Evolutionary conservation across 371 early-diverging fungal genomes (phyloP).

Genomic region (Dinochytrium kinnereticum): DNA sequence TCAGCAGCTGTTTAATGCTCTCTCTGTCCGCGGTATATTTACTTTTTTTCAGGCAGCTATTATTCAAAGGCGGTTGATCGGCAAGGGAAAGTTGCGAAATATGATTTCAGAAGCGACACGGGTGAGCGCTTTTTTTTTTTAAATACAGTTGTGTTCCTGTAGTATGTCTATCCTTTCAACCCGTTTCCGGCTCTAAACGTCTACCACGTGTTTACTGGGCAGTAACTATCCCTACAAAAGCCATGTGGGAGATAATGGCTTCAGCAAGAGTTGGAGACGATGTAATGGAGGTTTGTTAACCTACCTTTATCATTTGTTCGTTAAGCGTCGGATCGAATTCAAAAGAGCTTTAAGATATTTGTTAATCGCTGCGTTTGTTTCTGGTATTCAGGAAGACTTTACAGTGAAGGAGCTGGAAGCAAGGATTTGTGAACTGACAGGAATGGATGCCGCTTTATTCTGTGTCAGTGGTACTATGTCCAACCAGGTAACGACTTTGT

Average conservation of each 20-base stretch:
- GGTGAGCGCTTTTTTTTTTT: neutral
- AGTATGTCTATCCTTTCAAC: too few species aligned
- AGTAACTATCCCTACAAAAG: conserved; percentile 53
- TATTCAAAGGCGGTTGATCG: neutral
- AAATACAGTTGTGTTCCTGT: too few species aligned
- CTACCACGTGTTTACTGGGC: neutral
- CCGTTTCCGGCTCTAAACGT: too few species aligned
- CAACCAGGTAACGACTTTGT: too few species aligned
- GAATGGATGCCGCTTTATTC: conserved; percentile 84
- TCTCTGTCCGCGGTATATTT: too few species aligned
- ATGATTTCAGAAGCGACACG: neutral
- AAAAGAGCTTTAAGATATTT: too few species aligned
- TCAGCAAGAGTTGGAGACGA: conserved; percentile 79
- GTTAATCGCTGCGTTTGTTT: neutral
- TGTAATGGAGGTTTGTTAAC: conserved; percentile 69
- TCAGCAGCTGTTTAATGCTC: too few species aligned
- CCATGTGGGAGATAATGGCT: conserved; percentile 82
- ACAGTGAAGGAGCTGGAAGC: conserved; percentile 76
- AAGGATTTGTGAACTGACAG: conserved; percentile 71
- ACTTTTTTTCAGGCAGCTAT: neutral
- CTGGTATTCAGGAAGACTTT: conserved; percentile 69
- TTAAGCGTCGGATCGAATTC: too few species aligned
- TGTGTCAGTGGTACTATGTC: conserved; percentile 87
- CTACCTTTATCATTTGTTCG: neutral
- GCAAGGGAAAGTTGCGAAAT: neutral